A percentile compares a stretch with the other conserved stretches of the same genome.
Conservation (phyloP, 2,329 filamentous ascomycete species). For the Tolypocladium endophyticum region DNA sequence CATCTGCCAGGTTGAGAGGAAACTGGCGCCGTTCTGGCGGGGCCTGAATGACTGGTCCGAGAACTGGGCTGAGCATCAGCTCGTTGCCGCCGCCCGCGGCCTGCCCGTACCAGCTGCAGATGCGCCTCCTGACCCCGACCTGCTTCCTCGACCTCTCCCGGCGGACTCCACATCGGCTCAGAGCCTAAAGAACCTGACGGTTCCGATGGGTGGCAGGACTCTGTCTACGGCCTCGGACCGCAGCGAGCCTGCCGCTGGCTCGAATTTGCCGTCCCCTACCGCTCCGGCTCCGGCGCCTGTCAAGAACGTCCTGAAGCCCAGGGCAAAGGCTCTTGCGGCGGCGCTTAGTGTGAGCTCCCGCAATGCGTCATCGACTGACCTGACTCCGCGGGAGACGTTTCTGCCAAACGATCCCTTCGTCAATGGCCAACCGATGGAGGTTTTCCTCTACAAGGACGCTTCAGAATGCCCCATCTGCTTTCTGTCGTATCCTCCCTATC, state of each 20-base stretch:
- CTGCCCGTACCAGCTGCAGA: conserved; percentile 77
- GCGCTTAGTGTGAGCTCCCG: conserved; percentile 65
- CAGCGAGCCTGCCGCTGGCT: conserved; percentile 49
- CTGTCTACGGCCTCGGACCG: conserved; percentile 70
- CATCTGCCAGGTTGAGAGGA: conserved; percentile 67
- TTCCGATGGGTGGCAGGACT: conserved; percentile 68
- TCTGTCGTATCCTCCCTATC: conserved; percentile 84
- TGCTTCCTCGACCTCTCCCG: conserved; percentile 35
- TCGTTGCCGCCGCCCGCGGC: conserved; percentile 82
- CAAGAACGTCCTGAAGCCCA: conserved; percentile 60
- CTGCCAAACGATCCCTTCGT: conserved; percentile 77
- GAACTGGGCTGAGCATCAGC: conserved; percentile 87
- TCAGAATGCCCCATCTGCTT: conserved; percentile 94
- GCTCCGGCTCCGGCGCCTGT: conserved; percentile 18
- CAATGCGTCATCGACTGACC: conserved; percentile 60
- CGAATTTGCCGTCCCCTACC: conserved; percentile 41
- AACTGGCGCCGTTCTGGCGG: conserved; percentile 89
- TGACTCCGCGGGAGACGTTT: conserved; percentile 66
- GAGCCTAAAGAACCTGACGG: conserved; percentile 61
- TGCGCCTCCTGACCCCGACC: conserved; percentile 63
- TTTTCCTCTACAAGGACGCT: conserved; percentile 85
- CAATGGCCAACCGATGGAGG: conserved; percentile 89
- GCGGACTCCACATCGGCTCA: conserved; percentile 38
- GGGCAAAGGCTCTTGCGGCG: conserved; percentile 82
- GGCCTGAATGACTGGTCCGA: conserved; percentile 82